phyloP scores from a whole-genome alignment of 768 basidiomycete genomes.

The Lentinus tigrinus region DNA sequence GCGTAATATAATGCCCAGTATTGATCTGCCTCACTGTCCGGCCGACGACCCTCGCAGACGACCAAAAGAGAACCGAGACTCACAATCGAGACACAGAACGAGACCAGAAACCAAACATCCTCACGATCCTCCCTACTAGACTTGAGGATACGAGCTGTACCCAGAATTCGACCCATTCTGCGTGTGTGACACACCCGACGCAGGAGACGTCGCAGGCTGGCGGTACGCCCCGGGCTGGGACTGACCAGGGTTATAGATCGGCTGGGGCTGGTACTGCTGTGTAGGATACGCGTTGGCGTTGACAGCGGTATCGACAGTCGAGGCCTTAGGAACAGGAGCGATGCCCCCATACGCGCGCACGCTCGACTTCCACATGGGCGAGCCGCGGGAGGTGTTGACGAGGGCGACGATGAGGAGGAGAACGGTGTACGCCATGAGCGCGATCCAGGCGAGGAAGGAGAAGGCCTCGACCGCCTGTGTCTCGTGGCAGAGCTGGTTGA shows the following conservation, averaged over 20 bases:
- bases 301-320: neutral
- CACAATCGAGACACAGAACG: too few relatives aligned
- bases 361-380: conserved; percentile 13
- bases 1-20: too few relatives aligned
- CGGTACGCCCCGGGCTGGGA: neutral
- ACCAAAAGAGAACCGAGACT: too few relatives aligned
- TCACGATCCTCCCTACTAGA: too few relatives aligned
- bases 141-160: conserved; percentile 3
- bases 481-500: conserved; percentile 25
- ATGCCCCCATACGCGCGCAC: neutral
- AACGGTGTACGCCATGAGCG: conserved; percentile 11
- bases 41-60: too few relatives aligned
- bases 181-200: neutral
- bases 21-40: too few relatives aligned
- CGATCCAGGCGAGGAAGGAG: conserved; percentile 26
- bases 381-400: conserved; percentile 7
- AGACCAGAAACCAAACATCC: too few relatives aligned
- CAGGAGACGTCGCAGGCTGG: conserved; percentile 1
- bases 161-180: neutral
- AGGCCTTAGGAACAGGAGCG: neutral
- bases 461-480: conserved; percentile 29
- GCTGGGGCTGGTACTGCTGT: neutral
- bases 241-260: neutral
- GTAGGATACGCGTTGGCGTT: neutral
- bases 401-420: conserved; percentile 15